Evolutionary conservation across 148 eudicot genomes (phyloP).

Genomic region (Chenopodium formosanum): DNA sequence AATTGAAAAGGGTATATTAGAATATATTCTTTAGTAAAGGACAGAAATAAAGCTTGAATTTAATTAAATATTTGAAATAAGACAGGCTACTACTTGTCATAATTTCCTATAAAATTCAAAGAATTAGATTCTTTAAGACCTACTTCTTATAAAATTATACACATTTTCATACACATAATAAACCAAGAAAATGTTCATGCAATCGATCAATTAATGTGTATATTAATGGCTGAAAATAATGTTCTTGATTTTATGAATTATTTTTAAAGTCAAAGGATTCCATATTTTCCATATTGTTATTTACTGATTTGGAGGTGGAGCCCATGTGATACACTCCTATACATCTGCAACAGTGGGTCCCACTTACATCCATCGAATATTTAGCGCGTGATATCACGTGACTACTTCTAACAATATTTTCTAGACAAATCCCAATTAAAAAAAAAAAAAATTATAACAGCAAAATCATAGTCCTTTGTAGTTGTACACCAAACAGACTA

Average conservation of each 20-base stretch:
- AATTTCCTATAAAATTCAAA: background rate
- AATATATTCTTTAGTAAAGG: background rate
- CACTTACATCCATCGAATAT: background rate
- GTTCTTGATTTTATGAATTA: background rate
- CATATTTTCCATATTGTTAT: background rate
- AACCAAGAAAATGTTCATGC: background rate
- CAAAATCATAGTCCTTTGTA: background rate
- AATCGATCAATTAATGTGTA: background rate
- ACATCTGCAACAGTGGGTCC: background rate
- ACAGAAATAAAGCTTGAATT: background rate
- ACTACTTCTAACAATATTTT: background rate
- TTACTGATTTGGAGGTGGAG: slow-evolving; percentile 8
- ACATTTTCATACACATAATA: background rate
- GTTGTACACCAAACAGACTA: background rate
- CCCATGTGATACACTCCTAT: slow-evolving; percentile 12
- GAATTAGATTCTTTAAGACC: background rate
- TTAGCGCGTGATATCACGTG: background rate
- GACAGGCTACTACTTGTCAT: background rate
- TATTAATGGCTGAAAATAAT: too few species aligned
- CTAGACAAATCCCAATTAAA: background rate
- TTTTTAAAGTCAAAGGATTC: background rate
- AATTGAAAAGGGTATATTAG: too few species aligned
- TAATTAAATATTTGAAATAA: background rate
- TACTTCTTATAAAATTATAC: background rate
- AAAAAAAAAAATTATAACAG: too few species aligned